phyloP scores from a whole-genome alignment of 345 rosid genomes.

The Noccaea bulbosa region DNA sequence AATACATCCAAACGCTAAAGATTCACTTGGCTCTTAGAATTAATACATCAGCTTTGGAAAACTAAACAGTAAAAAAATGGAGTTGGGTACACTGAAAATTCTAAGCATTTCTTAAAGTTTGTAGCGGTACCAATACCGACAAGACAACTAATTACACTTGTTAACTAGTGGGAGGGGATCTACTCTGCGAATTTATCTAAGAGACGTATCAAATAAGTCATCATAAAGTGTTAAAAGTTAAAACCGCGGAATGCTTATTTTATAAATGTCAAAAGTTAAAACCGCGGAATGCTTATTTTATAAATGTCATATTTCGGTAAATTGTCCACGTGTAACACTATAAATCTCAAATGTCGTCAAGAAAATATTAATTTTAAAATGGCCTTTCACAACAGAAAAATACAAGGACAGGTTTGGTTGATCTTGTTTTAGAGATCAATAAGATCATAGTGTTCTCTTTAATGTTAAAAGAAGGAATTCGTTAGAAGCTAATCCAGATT shows the following conservation, averaged over 20 bases:
- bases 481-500: too few species aligned
- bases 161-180: constrained; percentile 26
- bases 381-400: constrained; percentile 1
- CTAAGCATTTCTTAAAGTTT: too few species aligned
- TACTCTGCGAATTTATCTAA: neutral
- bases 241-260: too few species aligned
- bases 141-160: too few species aligned
- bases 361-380: constrained; percentile 4
- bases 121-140: too few species aligned
- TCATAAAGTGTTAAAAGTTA: neutral
- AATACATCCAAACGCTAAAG: neutral
- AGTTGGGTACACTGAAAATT: too few species aligned
- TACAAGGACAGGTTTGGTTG: constrained; percentile 1
- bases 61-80: too few species aligned
- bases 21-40: constrained; percentile 1
- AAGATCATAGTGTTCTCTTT: neutral
- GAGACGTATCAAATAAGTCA: constrained; percentile 19
- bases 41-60: too few species aligned
- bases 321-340: constrained; percentile 24
- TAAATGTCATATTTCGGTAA: neutral
- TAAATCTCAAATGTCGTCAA: neutral
- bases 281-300: too few species aligned
- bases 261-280: too few species aligned
- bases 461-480: neutral
- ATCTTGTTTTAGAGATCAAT: constrained; percentile 10